Percentiles rank a stretch among this genome's conserved stretches.
phyloP scores from a whole-genome alignment of 768 basidiomycete species.

The Leucosporidium creatinivorum region DNA sequence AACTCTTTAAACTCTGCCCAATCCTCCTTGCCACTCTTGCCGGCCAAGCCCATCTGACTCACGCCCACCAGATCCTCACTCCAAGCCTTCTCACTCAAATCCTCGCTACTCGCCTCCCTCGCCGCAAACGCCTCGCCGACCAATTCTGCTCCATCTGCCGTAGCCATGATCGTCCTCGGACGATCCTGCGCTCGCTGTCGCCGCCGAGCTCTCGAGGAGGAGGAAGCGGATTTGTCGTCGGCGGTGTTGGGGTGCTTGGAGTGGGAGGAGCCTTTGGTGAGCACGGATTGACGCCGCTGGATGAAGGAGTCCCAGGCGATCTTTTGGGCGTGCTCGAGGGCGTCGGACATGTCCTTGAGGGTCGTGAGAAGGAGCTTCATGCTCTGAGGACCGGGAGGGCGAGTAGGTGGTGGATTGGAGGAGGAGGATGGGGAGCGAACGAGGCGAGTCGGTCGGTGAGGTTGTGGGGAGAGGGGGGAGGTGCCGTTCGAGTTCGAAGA shows the following conservation, averaged over 20 bases:
- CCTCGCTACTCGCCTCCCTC: slow-evolving; percentile 1
- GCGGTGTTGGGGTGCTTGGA: slow-evolving; percentile 40
- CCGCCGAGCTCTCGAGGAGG: slow-evolving; percentile 28
- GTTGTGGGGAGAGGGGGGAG: not conserved
- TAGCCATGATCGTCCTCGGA: slow-evolving; percentile 48
- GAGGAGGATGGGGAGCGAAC: not conserved
- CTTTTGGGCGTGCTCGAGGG: slow-evolving; percentile 52
- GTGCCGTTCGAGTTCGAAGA: not conserved
- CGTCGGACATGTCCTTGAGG: slow-evolving; percentile 42
- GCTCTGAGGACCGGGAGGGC: slow-evolving; percentile 17
- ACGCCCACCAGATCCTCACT: slow-evolving; percentile 83
- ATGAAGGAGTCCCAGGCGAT: slow-evolving; percentile 88
- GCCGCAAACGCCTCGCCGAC: slow-evolving; percentile 1
- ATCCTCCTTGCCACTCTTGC: slow-evolving; percentile 58
- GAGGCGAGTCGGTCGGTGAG: not conserved
- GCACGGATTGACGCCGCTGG: slow-evolving; percentile 48
- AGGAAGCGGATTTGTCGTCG: slow-evolving; percentile 28
- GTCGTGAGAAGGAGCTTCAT: slow-evolving; percentile 34
- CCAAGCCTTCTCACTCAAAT: slow-evolving; percentile 62
- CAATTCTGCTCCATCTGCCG: not conserved
- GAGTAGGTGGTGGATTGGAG: not conserved
- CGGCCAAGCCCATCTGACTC: slow-evolving; percentile 68
- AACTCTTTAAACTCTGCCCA: slow-evolving; percentile 70
- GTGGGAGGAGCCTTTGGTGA: slow-evolving; percentile 40
- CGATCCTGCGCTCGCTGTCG: slow-evolving; percentile 45